Base-by-base conservation (phyloP, 2,329 filamentous ascomycete species). In the Paraphaeosphaeria sporulosa region DNA sequence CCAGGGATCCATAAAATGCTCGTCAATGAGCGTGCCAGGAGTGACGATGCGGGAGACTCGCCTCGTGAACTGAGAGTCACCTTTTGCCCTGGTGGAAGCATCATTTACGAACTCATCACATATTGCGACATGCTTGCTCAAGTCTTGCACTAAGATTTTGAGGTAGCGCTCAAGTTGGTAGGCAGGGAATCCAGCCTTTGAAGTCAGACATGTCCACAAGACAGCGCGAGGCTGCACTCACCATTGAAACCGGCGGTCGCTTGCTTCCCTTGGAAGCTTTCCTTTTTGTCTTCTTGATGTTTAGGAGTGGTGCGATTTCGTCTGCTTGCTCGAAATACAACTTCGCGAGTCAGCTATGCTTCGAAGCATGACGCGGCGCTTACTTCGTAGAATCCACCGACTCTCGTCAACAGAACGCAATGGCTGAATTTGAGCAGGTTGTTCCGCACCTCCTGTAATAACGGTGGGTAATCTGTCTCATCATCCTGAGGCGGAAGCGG, bases 251-350 rank as follows among this genome's bases (percentile, higher is more conserved):
- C 27, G 71, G 58, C 23, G 87, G 86, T 42, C 64, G 73, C 51
- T 89, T 89, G 64, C 81, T 91, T n/a, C 70, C 69, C 54, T 65
- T 76, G 0, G 66, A 48, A 1, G 91, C 93, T 77, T 88, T 93
- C 76, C 92, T 95, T 57, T 86, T 86, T 2, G 90, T 89, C 57
- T 96, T 88, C 78, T 97, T 98, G 72, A 99, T 81, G 70, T 93
- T 95, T 64, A 99, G 83, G 47, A 96, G 82, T 1, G 93, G 91
- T 1, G 91, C 94, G 76, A 90, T 91, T 73, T 97, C 89, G 60
- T 96, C 91, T 12, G 96, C 95, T 76, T 99, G 94, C 70, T 96
- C 91, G 77, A 98, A 96, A 80, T 99, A 99, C 60, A 99, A 82
- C 86, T 79, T 30, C 4, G 48, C 23, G 25, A 15, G 51, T 71